Evolutionary conservation across 495 filamentous ascomycete species (phyloP).

Genomic region (Letharia columbiana): DNA sequence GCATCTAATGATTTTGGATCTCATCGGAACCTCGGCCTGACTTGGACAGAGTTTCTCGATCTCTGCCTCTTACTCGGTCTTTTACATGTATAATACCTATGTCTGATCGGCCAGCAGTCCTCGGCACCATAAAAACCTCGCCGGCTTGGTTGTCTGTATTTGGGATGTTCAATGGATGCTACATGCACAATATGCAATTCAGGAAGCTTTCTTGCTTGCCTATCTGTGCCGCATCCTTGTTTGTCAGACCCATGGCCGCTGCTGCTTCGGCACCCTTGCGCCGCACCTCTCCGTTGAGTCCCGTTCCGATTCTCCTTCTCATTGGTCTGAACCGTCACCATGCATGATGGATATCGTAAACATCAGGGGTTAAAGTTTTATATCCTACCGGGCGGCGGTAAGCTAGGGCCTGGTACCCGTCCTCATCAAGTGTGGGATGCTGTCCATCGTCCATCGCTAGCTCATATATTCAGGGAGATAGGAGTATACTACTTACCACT

Average conservation of each 20-base stretch:
- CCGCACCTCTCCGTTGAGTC: background rate
- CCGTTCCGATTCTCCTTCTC: background rate
- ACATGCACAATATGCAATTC: background rate
- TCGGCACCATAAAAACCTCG: background rate
- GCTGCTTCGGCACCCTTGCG: background rate
- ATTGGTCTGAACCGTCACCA: background rate
- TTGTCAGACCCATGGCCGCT: background rate
- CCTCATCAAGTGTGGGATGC: background rate
- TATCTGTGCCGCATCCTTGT: background rate
- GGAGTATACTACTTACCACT: background rate
- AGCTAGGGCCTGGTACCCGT: background rate
- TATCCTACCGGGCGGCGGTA: background rate
- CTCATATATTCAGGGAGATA: background rate
- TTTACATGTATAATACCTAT: background rate
- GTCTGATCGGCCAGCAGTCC: background rate
- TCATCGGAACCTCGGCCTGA: background rate
- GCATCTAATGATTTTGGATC: no score
- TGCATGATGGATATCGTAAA: background rate
- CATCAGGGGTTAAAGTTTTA: background rate
- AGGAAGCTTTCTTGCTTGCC: background rate
- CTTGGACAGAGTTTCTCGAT: background rate
- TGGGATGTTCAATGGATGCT: background rate
- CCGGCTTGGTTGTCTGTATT: background rate
- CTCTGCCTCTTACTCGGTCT: background rate
- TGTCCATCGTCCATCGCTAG: background rate